Evolutionary conservation across 345 rosid genomes (phyloP).

Genomic region (Acer campestre): DNA sequence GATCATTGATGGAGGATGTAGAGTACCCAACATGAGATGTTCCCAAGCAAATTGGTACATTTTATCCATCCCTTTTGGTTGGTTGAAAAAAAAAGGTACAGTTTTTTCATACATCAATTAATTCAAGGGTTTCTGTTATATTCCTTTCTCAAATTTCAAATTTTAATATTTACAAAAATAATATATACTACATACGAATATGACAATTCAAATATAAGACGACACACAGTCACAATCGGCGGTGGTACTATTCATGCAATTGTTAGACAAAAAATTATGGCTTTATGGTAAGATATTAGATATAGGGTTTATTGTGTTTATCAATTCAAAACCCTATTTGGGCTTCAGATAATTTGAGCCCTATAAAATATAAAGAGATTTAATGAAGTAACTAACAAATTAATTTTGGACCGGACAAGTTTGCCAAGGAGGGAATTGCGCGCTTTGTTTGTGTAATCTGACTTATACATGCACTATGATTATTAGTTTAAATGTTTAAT

Average conservation of each 20-base stretch:
- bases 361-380: not conserved
- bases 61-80: constrained; percentile 3
- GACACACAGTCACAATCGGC: too few relatives aligned
- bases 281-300: not conserved
- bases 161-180: too few relatives aligned
- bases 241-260: too few relatives aligned
- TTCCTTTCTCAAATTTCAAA: too few relatives aligned
- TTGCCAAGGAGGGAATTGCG: too few relatives aligned
- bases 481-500: too few relatives aligned
- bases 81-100: not conserved
- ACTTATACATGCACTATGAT: too few relatives aligned
- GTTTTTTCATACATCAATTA: not conserved
- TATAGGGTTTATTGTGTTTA: not conserved
- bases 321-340: not conserved
- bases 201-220: too few relatives aligned
- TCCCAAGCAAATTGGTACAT: constrained; percentile 4
- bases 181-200: too few relatives aligned
- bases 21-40: not conserved
- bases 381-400: not conserved
- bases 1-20: not conserved
- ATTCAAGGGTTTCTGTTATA: too few relatives aligned
- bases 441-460: not conserved
- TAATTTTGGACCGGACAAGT: not conserved
- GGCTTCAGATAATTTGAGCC: not conserved
- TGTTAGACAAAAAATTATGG: not conserved